Evolutionary conservation across 768 basidiomycete genomes (phyloP), one percentile per base, ranked within the genome.

Genomic region (Tulasnella sp.): DNA sequence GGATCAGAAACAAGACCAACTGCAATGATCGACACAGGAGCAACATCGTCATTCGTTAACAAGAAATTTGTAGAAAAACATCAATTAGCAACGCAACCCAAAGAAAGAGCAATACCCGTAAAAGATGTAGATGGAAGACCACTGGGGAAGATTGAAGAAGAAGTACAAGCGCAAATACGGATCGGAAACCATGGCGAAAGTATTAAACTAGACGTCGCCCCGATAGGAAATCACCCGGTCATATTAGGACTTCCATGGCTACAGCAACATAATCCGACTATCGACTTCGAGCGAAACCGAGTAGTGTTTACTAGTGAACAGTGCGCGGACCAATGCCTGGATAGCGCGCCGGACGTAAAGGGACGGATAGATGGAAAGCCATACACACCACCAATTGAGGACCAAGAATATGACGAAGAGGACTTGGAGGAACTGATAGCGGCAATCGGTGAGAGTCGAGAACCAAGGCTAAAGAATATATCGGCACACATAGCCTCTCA

Each of bases 211-310:
- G 73, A 75, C 19, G 73, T 75, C 5, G 37, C 54, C 4, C 31
- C 31, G 1, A 75, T 31, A 22, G 73, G 73, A 36, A 19, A 37
- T 3, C 73, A 75, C 37, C 52, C 49, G 1, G 0, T 75, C 3
- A 31, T 75, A 1, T 31, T 75, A 15, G 73, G 73, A 37, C 15
- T 75, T 5, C 73, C 73, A 0, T 75, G 73, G 73, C 25, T 72
- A 0, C 34, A 72, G 17, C 19, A 9, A n/a, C 71, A 72, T 19
- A 34, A 42, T 17, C 71, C 71, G 25, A 3, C 17, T 0, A 72
- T 72, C 34, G 34, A 72, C 15, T 72, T 39, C 19, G 0, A 0
- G 0, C 2, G 3, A 19, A 58, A 58, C n/a, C 25, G 29, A 22
- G 25, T 58, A 2, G 25, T n/a, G 7, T 58, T 58, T 7, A 9